A percentile compares a stretch with the other conserved stretches of the same genome.
These are phyloP conservation scores for Barnettozyma populi DNA, from an alignment of 805 yeast genomes.

Conservation along the genomic window DNA sequence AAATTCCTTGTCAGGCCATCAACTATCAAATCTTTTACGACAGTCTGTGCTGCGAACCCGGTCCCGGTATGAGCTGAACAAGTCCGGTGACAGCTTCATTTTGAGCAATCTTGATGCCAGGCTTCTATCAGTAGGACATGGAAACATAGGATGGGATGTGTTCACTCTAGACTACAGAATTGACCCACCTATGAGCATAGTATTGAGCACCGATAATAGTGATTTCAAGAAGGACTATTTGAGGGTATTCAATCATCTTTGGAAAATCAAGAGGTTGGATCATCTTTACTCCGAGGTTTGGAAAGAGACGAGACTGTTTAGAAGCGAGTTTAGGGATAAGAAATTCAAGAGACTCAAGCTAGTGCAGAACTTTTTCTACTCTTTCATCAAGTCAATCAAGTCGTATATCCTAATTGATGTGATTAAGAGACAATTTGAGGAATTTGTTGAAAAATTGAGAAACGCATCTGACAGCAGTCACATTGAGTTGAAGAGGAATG, in stretches of 20 bases:
- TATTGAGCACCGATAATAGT: constrained; percentile 45
- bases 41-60: constrained; percentile 58
- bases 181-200: constrained; percentile 45
- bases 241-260: constrained; percentile 76
- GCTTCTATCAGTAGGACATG: constrained; percentile 65
- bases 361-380: constrained; percentile 29
- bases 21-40: constrained; percentile 56
- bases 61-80: constrained; percentile 33
- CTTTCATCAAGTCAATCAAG: constrained; percentile 29
- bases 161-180: constrained; percentile 77
- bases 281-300: constrained; percentile 45
- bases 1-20: constrained; percentile 54
- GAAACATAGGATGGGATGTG: constrained; percentile 85
- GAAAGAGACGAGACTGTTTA: constrained; percentile 34
- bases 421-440: constrained; percentile 26
- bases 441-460: constrained; percentile 28
- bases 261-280: constrained; percentile 67
- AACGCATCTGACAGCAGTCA: constrained; percentile 18
- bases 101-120: constrained; percentile 73
- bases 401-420: constrained; percentile 27
- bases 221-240: constrained; percentile 55
- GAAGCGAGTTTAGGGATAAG: constrained; percentile 21
- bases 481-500: constrained; percentile 24
- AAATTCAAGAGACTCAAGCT: constrained; percentile 26
- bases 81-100: constrained; percentile 33